Evolutionary conservation across 169 alveolate genomes (phyloP).

Genomic region (Plasmodium inui): DNA sequence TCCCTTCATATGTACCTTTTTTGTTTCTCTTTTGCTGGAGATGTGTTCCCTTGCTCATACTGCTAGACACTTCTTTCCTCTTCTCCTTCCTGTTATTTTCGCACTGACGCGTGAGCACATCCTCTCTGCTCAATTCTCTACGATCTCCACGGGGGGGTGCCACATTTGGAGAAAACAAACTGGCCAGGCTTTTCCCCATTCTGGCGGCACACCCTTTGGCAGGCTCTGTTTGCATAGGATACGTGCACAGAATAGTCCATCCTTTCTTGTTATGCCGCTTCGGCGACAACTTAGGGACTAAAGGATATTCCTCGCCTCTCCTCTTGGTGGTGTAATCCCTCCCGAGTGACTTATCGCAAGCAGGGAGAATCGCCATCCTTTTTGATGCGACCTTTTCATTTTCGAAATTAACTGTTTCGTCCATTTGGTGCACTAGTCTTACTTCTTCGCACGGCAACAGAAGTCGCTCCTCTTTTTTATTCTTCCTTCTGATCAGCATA

Average conservation of each 20-base stretch:
- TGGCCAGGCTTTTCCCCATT: not conserved
- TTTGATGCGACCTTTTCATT: not conserved
- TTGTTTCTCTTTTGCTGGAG: not conserved
- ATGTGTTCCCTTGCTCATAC: not conserved
- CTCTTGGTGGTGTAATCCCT: not conserved
- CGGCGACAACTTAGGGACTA: not conserved
- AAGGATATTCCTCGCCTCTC: not conserved
- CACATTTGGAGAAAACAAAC: not conserved
- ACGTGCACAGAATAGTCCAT: not conserved
- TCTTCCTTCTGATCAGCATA: not conserved
- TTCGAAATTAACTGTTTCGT: not conserved
- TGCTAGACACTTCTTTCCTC: not conserved
- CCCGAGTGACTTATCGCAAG: not conserved
- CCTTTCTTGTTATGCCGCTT: not conserved
- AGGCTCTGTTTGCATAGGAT: not conserved
- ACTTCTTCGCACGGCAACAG: not conserved
- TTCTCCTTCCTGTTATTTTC: not conserved
- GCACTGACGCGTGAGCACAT: not conserved
- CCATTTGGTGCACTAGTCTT: not conserved
- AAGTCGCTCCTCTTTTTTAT: not conserved
- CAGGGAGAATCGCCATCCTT: not conserved
- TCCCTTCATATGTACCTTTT: not conserved
- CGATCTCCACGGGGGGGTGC: not conserved
- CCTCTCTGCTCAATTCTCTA: not conserved
- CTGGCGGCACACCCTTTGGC: not conserved